These are phyloP conservation scores for Ceratocystis lukuohia DNA, from an alignment of 2,329 filamentous ascomycete genomes.

Conservation along the genomic window DNA sequence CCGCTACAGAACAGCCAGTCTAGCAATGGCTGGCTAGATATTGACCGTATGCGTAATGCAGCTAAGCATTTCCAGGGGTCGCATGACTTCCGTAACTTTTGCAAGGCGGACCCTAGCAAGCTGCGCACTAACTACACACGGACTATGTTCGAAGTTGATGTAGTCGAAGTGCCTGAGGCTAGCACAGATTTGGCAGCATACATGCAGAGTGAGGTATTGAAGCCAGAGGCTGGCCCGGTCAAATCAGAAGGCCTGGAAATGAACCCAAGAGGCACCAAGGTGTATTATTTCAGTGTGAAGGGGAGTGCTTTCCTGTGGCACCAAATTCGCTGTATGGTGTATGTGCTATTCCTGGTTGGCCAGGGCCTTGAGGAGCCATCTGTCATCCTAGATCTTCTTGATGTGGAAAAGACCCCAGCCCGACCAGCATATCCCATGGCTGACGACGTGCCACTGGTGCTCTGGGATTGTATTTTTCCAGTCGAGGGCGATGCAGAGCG, in stretches of 20 bases:
- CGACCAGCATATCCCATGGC: slow-evolving; percentile 85
- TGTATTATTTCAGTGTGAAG: slow-evolving; percentile 79
- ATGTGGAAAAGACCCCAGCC: slow-evolving; percentile 55
- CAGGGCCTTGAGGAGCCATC: slow-evolving; percentile 70
- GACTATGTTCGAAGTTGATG: slow-evolving; percentile 64
- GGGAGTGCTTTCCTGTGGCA: slow-evolving; percentile 96
- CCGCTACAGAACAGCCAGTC: slow-evolving; percentile 24
- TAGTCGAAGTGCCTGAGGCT: slow-evolving; percentile 52
- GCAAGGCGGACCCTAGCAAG: slow-evolving; percentile 82
- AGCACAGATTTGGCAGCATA: slow-evolving; percentile 42
- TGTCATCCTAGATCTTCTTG: slow-evolving; percentile 61
- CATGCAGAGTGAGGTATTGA: slow-evolving; percentile 33
- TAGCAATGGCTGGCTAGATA: slow-evolving; percentile 61
- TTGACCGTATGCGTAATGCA: slow-evolving; percentile 71
- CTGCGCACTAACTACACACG: slow-evolving; percentile 75
- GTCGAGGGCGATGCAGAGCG: slow-evolving; percentile 24
- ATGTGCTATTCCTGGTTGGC: slow-evolving; percentile 79
- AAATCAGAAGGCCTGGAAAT: slow-evolving; percentile 3
- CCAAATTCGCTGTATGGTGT: slow-evolving; percentile 91
- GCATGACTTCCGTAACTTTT: slow-evolving; percentile 95
- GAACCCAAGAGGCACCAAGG: slow-evolving; percentile 36
- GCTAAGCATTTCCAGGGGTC: slow-evolving; percentile 67
- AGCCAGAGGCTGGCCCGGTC: slow-evolving; percentile 21
- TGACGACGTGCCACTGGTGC: slow-evolving; percentile 72
- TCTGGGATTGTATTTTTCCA: slow-evolving; percentile 90